Conservation (phyloP, 1,284 basidiomycete genomes). For the Boletus mariae region DNA sequence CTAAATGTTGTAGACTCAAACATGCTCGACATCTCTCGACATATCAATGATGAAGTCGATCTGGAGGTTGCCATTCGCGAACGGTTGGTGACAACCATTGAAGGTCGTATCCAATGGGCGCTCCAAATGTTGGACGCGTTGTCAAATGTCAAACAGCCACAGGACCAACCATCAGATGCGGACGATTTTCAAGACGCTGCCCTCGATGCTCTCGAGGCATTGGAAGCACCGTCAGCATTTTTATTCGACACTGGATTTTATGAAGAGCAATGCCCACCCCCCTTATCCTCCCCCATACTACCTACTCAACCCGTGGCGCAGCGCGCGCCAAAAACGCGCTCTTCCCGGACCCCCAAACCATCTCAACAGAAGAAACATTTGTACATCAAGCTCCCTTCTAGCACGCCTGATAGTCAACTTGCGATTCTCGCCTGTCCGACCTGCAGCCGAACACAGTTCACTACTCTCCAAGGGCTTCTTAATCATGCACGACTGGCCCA, state of each 20-base stretch:
- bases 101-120: slow-evolving; percentile 68
- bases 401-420: slow-evolving; percentile 34
- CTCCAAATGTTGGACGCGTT: slow-evolving; percentile 52
- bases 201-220: slow-evolving; percentile 50
- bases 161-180: slow-evolving; percentile 14
- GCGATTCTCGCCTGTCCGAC: slow-evolving; percentile 55
- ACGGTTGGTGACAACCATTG: slow-evolving; percentile 51
- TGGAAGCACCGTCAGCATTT: slow-evolving; percentile 51
- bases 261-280: slow-evolving; percentile 32
- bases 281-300: slow-evolving; percentile 18
- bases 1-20: slow-evolving; percentile 13
- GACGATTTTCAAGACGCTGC: slow-evolving; percentile 49
- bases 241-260: slow-evolving; percentile 39
- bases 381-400: slow-evolving; percentile 39
- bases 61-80: slow-evolving; percentile 60
- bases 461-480: slow-evolving; percentile 69
- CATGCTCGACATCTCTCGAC: slow-evolving; percentile 15
- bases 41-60: slow-evolving; percentile 50
- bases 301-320: slow-evolving; percentile 15
- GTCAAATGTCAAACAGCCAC: slow-evolving; percentile 17
- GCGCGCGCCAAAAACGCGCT: slow-evolving; percentile 35
- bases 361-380: slow-evolving; percentile 42
- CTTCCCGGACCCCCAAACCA: slow-evolving; percentile 32
- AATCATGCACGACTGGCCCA: slow-evolving; percentile 73
- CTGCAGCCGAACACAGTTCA: slow-evolving; percentile 62